Percentiles rank a stretch among this genome's conserved stretches.
Conservation (phyloP, 306 rosid genomes). For the Rosa chinensis region DNA sequence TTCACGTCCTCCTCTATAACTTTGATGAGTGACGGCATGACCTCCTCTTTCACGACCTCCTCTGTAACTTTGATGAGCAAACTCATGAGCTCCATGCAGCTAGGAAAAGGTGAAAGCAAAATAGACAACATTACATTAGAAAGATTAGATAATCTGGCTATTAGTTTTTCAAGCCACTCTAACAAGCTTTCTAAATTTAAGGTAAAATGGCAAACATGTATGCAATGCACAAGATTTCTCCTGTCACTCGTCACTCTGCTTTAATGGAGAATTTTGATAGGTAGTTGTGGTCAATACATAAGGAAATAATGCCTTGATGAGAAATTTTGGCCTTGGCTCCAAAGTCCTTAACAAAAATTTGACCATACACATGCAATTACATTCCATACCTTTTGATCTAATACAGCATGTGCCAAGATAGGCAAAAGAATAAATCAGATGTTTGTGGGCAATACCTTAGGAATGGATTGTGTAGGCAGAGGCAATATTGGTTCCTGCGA, state of each 20-base stretch:
- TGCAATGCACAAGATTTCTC: neutral
- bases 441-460: slow-evolving; percentile 43
- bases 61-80: slow-evolving; percentile 20
- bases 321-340: neutral
- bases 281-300: neutral
- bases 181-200: neutral
- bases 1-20: neutral
- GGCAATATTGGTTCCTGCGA: slow-evolving; percentile 79
- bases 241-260: neutral
- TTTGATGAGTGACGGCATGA: neutral
- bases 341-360: neutral
- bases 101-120: slow-evolving; percentile 15
- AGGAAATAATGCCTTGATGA: neutral
- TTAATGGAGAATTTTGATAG: neutral
- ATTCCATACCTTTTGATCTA: neutral
- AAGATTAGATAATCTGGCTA: neutral
- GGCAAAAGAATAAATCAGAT: neutral
- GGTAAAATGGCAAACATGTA: neutral
- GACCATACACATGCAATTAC: neutral
- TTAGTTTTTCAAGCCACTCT: neutral
- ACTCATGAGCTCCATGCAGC: slow-evolving; percentile 18
- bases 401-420: neutral
- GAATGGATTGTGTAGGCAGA: slow-evolving; percentile 3
- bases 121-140: neutral
- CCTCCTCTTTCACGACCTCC: slow-evolving; percentile 32